Percentiles rank a stretch among this genome's conserved stretches.
Conservation (phyloP, 352 stramenopile species). For the Aphanomyces euteiches region DNA sequence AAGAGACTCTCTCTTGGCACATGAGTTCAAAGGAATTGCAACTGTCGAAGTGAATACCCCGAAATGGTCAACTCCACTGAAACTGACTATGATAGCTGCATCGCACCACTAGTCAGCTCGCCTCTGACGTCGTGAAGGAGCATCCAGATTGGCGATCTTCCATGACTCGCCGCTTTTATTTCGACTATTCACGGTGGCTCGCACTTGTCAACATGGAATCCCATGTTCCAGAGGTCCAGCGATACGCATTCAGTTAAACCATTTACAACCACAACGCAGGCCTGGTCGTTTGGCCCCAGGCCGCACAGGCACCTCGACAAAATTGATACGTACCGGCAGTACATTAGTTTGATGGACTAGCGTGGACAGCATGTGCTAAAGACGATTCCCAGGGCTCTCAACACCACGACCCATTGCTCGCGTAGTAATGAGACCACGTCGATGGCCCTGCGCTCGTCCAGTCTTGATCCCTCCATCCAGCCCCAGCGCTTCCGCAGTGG, state of each 20-base stretch:
- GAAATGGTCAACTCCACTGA: not conserved
- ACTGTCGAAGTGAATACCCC: constrained; percentile 10
- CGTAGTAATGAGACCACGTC: too few species aligned
- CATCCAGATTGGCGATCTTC: not conserved
- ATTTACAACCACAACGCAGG: not conserved
- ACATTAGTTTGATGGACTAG: too few species aligned
- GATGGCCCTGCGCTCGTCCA: too few species aligned
- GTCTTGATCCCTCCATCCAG: too few species aligned
- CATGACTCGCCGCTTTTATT: constrained; percentile 11
- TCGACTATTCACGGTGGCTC: constrained; percentile 14
- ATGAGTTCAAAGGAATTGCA: not conserved
- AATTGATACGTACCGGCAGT: too few species aligned
- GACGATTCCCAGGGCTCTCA: too few species aligned
- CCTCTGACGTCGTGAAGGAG: not conserved
- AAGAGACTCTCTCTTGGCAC: not conserved
- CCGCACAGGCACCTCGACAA: too few species aligned
- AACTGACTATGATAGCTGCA: constrained; percentile 14
- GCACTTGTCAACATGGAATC: not conserved
- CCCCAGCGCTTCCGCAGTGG: too few species aligned
- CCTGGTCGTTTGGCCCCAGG: not conserved
- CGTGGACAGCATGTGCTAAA: too few species aligned
- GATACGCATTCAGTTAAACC: not conserved
- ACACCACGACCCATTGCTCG: too few species aligned
- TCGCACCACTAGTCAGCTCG: not conserved
- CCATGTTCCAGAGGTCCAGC: not conserved